phyloP scores from a whole-genome alignment of 768 basidiomycete genomes.

The Boletus rubescentipes region DNA sequence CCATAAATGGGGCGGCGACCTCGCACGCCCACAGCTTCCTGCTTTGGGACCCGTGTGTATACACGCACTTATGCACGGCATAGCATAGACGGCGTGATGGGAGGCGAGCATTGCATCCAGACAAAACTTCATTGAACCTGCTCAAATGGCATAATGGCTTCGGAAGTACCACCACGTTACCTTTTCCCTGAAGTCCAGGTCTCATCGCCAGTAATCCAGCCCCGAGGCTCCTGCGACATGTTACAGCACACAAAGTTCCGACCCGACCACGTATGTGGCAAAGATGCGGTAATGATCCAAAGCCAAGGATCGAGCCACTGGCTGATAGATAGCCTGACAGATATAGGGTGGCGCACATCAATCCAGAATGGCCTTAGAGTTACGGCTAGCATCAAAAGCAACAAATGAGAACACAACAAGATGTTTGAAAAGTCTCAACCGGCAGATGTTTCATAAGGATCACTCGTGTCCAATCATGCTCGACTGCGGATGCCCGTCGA shows the following conservation, averaged over 20 bases:
- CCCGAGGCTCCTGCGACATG: slow-evolving; percentile 13
- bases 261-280: slow-evolving; percentile 13
- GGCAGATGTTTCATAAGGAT: slow-evolving; percentile 21
- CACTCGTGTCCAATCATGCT: slow-evolving; percentile 15
- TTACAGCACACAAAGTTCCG: slow-evolving; percentile 22
- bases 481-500: slow-evolving; percentile 25
- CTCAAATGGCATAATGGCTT: slow-evolving; percentile 6
- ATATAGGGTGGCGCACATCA: slow-evolving; percentile 20
- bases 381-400: slow-evolving; percentile 16
- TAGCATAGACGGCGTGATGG: background rate
- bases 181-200: slow-evolving; percentile 14
- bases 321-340: slow-evolving; percentile 13
- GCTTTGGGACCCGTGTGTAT: slow-evolving; percentile 16
- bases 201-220: slow-evolving; percentile 6
- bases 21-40: slow-evolving; percentile 13
- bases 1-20: slow-evolving; percentile 18
- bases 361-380: slow-evolving; percentile 6
- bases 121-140: slow-evolving; percentile 11
- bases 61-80: background rate
- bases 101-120: slow-evolving; percentile 7
- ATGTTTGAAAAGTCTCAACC: slow-evolving; percentile 14
- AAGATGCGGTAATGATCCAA: slow-evolving; percentile 25
- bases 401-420: slow-evolving; percentile 9
- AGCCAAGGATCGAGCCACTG: background rate
- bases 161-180: slow-evolving; percentile 14